These are phyloP conservation scores for Torulaspora quercuum DNA, from an alignment of 805 yeast genomes.

Conservation along the genomic window DNA sequence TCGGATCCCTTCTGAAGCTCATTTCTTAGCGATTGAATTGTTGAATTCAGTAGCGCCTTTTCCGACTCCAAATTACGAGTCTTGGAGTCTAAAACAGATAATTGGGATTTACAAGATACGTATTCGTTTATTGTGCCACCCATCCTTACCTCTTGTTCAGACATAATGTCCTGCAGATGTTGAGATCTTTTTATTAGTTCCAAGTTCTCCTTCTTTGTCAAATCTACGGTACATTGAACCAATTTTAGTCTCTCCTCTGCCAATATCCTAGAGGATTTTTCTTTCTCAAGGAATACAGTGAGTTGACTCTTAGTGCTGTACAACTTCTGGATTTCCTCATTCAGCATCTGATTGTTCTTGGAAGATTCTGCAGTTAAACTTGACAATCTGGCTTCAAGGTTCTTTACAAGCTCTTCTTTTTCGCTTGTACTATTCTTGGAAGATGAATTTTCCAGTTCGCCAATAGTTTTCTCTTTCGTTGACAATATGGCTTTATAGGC, in stretches of 20 bases:
- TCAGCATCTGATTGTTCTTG: conserved; percentile 48
- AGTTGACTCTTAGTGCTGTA: conserved; percentile 45
- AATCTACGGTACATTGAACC: conserved; percentile 40
- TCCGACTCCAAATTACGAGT: conserved; percentile 53
- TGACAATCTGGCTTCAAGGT: conserved; percentile 28
- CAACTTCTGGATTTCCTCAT: conserved; percentile 42
- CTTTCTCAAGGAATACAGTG: conserved; percentile 49
- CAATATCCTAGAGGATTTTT: conserved; percentile 52
- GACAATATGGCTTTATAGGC: conserved; percentile 43
- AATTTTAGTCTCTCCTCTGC: conserved; percentile 50
- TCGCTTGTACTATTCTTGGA: conserved; percentile 3
- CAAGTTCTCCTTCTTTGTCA: conserved; percentile 44
- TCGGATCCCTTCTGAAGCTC: conserved; percentile 52
- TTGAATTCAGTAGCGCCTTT: conserved; percentile 46
- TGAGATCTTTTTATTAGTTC: conserved; percentile 42
- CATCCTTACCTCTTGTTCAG: conserved; percentile 48
- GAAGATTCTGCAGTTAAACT: conserved; percentile 37
- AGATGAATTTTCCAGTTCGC: not conserved
- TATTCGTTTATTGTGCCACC: conserved; percentile 53
- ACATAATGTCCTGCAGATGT: conserved; percentile 42
- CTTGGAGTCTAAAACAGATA: conserved; percentile 45
- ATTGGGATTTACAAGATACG: conserved; percentile 46
- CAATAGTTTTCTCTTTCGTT: not conserved
- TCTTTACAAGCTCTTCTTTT: conserved; percentile 18
- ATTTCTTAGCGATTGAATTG: conserved; percentile 48